Evolutionary conservation across 192 early-diverging fungal genomes (phyloP), one percentile per base, ranked within the genome.

Genomic region (Gamsiella multidivaricata): DNA sequence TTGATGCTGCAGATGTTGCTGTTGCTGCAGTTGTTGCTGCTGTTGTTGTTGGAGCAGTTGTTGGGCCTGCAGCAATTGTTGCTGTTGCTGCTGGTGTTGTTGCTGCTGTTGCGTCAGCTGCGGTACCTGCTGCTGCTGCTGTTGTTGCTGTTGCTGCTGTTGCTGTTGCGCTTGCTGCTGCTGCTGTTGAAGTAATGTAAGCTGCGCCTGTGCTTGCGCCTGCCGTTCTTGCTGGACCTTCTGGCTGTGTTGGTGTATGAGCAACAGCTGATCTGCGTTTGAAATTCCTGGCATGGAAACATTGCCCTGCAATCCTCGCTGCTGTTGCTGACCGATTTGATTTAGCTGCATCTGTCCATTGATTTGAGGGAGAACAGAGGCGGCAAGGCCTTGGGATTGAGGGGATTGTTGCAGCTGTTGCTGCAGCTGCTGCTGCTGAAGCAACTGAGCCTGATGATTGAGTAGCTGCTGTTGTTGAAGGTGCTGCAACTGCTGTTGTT

Each of bases 81-180:
- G 68, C 11, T 49, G 46, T 15, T 52, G 49, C 37, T 60, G 56
- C 14, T 42, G 37, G 43, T 47, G 34, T n/a, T 54, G 39, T 22
- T 26, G 17, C 33, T 57, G 61, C 37, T n/a, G 26, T 32, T 51
- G 56, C 22, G 28, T 20, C 17, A 32, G 57, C 26, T 28, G 56
- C 33, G 54, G 62, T 37, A n/a, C 55, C 33, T 53, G 64, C 17
- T 59, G 61, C 22, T 62, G 54, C 25, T 54, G 41, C 36, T 57
- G 74, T 12, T 61, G 58, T 37, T 79, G 75, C 10, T 61, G 52
- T 42, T 64, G 58, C 2, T 69, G 67, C 25, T 68, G 70, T 17
- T 62, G 72, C 28, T 71, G 63, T 53, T 80, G 81, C 5, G 52
- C 60, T 36, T 56, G 56, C 10, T 69, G 58, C 28, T 55, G 63